A percentile compares a stretch with the other conserved stretches of the same genome.
Conservation (phyloP, 2,329 filamentous ascomycete species). For the Neoscytalidium dimidiatum region DNA sequence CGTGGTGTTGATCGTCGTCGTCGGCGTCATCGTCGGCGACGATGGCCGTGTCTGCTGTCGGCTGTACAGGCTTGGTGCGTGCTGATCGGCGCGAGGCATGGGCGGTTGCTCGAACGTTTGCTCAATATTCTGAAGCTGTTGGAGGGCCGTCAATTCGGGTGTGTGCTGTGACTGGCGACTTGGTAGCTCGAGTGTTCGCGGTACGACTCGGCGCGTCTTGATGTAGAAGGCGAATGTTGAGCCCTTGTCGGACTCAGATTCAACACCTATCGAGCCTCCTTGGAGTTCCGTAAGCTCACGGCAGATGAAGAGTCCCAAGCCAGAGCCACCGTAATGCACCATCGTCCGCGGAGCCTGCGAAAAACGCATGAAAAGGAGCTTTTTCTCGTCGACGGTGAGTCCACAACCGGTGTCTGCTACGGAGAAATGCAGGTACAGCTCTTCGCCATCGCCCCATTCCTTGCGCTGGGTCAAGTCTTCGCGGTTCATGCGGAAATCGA, state of each 20-base stretch:
- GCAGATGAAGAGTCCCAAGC: conserved; percentile 72
- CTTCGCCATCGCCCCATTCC: conserved; percentile 33
- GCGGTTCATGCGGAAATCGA: conserved; percentile 10
- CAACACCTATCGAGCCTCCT: conserved; percentile 71
- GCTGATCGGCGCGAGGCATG: not conserved
- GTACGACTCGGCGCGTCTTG: conserved; percentile 55
- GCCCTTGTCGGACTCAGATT: conserved; percentile 62
- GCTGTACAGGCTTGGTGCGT: conserved; percentile 5
- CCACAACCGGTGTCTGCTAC: conserved; percentile 37
- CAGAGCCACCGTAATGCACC: conserved; percentile 72
- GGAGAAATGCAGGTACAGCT: conserved; percentile 31
- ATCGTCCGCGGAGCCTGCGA: conserved; percentile 59
- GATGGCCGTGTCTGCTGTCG: conserved; percentile 38
- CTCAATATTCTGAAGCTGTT: conserved; percentile 13
- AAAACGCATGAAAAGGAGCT: conserved; percentile 32
- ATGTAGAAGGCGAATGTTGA: conserved; percentile 73
- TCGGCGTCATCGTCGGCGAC: conserved; percentile 64
- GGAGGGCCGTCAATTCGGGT: not conserved
- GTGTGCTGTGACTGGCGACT: not conserved
- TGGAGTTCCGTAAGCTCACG: conserved; percentile 72
- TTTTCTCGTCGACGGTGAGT: conserved; percentile 33
- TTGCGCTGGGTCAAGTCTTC: conserved; percentile 20
- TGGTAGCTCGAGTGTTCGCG: not conserved
- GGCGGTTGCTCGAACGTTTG: conserved; percentile 18
- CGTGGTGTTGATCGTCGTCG: conserved; percentile 63